A percentile compares a stretch with the other conserved stretches of the same genome.
These are phyloP conservation scores for Ustilago esculenta DNA, from an alignment of 1,284 basidiomycete genomes.

Conservation along the genomic window DNA sequence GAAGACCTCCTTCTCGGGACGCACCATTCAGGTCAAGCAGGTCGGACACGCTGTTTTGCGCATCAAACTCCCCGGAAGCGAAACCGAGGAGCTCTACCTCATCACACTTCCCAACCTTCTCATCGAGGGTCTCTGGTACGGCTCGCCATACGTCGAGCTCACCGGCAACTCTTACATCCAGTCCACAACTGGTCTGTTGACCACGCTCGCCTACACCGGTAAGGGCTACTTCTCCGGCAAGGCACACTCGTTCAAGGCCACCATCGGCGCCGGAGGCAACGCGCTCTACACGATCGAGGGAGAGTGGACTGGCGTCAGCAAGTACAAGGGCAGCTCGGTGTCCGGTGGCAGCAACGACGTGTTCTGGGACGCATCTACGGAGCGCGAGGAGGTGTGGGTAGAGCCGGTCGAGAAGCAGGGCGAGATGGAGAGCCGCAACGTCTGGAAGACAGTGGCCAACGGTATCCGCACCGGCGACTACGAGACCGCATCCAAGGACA, in stretches of 20 bases:
- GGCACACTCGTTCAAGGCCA: slow-evolving; percentile 90
- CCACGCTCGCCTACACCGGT: slow-evolving; percentile 83
- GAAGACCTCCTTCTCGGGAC: slow-evolving; percentile 80
- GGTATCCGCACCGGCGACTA: slow-evolving; percentile 92
- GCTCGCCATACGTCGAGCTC: slow-evolving; percentile 85
- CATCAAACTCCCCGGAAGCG: slow-evolving; percentile 74
- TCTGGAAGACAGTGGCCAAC: slow-evolving; percentile 88
- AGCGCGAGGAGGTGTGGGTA: slow-evolving; percentile 78
- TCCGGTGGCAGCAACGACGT: slow-evolving; percentile 63
- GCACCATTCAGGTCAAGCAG: slow-evolving; percentile 89
- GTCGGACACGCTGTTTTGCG: slow-evolving; percentile 90
- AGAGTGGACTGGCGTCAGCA: slow-evolving; percentile 82
- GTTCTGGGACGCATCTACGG: slow-evolving; percentile 70
- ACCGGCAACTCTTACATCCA: slow-evolving; percentile 85
- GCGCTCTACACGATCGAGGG: slow-evolving; percentile 79
- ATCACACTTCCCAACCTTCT: slow-evolving; percentile 78
- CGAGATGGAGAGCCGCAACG: slow-evolving; percentile 84
- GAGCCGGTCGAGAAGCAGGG: slow-evolving; percentile 74
- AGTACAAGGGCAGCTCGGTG: slow-evolving; percentile 62
- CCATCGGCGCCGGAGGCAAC: slow-evolving; percentile 71
- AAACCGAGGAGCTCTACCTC: slow-evolving; percentile 75
- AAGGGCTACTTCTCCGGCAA: slow-evolving; percentile 93
- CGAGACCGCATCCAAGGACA: slow-evolving; percentile 87
- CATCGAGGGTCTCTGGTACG: slow-evolving; percentile 69
- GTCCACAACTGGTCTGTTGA: slow-evolving; percentile 77